Base-by-base conservation (phyloP, 768 basidiomycete genomes). In the Suillus subaureus region DNA sequence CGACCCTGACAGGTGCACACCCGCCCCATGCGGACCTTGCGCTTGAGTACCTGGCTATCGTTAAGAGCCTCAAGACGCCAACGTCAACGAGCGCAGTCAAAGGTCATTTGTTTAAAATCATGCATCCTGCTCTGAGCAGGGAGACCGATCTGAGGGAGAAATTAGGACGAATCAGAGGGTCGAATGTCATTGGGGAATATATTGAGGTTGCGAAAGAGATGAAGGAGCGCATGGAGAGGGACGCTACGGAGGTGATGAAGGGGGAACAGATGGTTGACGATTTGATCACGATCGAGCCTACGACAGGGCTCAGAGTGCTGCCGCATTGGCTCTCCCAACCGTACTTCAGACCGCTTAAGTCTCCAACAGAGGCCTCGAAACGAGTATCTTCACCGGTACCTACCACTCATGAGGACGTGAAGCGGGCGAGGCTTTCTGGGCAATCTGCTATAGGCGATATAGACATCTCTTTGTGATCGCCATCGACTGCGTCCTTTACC, bases 51-150 rank as follows among this genome's bases (percentile, higher is more conserved):
- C 84, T 99, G 64, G 82, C 84, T 54, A 93, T 97, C 67, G 94
- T 96, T 9, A 78, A 80, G 35, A 58, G 66, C 23, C 64, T 78
- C 18, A 85, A 87, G 74, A 96, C 94, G 15, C 80, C 82, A 8
- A 96, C 96, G 18, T 72, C 84, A 4, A 72, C 83, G 18, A 89
- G 91, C 69, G 93, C 92, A 0, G 85, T 98, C 69, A 97, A 97
- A 72, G 90, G 93, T 0, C 97, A 99, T 73, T 74, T 99, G 40
- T 99, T 97, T 85, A 94, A 97, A 77, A 76, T 99, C 40, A 85
- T 97, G 79, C 88, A 90, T 0, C 94, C 94, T 0, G 91, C 89
- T 0, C 79, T 98, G 39, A 78, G 71, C 26, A 74, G 80, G 60
- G 87, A 93, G 69, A 81, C 77, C 2, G 94, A 96, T 72, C 75